Evolutionary conservation across 768 basidiomycete species (phyloP), one percentile per base, ranked within the genome.

Genomic region (Tricholoma matsutake): DNA sequence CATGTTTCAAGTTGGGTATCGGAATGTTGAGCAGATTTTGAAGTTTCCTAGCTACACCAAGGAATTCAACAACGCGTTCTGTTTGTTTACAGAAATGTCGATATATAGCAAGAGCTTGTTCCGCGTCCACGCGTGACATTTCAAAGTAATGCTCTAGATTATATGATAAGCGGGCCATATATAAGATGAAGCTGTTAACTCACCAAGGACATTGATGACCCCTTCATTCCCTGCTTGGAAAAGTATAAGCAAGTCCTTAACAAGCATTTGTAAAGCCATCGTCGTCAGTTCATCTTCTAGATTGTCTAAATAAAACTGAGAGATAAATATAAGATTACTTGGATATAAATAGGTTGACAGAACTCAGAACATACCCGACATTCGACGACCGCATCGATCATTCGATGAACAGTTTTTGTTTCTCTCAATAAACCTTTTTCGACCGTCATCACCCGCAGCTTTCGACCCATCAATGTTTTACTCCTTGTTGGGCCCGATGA

Each of bases 161-260:
- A 47, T n/a, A 67, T 32, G 22, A 56, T 68, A 57, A 76, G 68
- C 63, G 70, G 74, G 51, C 41, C 60, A 43, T n/a, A 60, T 10
- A 10, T 10, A 37, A 25, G 34, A 53, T 22, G 22, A 49, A 14
- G 18, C 14, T 25, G 73, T 70, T 9, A 72, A 75, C 73, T 76
- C 75, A 83, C 87, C 95, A 49, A 91, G 78, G 35, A 90, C 85
- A 66, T 91, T 91, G 68, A 89, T 87, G 16, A 90, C 93, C 41
- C 96, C 97, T 70, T 99, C 97, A 66, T 99, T 99, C 43, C 94
- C 90, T 2, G 94, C 94, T 71, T 97, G 95, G 71, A 98, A 98
- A 16, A 98, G 80, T 58, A 98, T 92, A 56, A 98, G 83, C 2
- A 98, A 83, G 71, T 99, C 97, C 71, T 98, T 98, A 66, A 97